Percentiles rank a stretch among this genome's conserved stretches.
phyloP scores from a whole-genome alignment of 2,329 filamentous ascomycete species.

The Xylariaceae sp. region DNA sequence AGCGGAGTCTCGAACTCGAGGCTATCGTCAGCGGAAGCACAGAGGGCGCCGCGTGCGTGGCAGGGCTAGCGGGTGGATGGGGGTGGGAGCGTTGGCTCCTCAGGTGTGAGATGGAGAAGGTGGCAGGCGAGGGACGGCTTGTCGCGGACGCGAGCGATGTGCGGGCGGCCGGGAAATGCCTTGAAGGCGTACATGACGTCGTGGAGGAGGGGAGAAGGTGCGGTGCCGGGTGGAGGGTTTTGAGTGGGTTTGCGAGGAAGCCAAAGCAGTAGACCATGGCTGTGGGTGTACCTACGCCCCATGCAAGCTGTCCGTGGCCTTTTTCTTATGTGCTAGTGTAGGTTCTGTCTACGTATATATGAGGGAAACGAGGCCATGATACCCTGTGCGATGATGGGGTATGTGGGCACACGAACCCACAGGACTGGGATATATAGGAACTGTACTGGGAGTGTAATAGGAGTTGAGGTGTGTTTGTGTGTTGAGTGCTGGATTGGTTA shows the following conservation, averaged over 20 bases:
- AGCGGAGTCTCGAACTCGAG: slow-evolving; percentile 51
- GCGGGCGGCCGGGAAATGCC: slow-evolving; percentile 53
- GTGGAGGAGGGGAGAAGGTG: slow-evolving; percentile 59
- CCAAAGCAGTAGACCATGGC: slow-evolving; percentile 32
- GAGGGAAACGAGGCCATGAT: no score
- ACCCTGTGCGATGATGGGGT: no score
- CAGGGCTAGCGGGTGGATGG: slow-evolving; percentile 80
- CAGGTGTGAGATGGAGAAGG: slow-evolving; percentile 78
- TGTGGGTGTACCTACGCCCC: no score
- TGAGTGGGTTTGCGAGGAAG: slow-evolving; percentile 63
- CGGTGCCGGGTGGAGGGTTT: slow-evolving; percentile 56
- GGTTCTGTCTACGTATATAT: no score
- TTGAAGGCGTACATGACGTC: slow-evolving; percentile 56
- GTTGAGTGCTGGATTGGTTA: no score
- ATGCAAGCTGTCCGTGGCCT: no score
- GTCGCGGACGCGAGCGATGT: slow-evolving; percentile 49
- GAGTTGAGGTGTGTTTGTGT: no score
- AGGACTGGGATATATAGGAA: no score
- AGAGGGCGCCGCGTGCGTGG: slow-evolving; percentile 67
- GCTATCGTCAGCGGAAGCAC: slow-evolving; percentile 65
- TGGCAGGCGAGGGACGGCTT: slow-evolving; percentile 60
- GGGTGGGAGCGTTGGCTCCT: slow-evolving; percentile 96
- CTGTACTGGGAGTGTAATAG: no score
- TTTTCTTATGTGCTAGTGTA: no score
- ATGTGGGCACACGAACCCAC: no score